Evolutionary conservation across 140 eudicot genomes (phyloP).

Genomic region (Erigeron philadelphicus): DNA sequence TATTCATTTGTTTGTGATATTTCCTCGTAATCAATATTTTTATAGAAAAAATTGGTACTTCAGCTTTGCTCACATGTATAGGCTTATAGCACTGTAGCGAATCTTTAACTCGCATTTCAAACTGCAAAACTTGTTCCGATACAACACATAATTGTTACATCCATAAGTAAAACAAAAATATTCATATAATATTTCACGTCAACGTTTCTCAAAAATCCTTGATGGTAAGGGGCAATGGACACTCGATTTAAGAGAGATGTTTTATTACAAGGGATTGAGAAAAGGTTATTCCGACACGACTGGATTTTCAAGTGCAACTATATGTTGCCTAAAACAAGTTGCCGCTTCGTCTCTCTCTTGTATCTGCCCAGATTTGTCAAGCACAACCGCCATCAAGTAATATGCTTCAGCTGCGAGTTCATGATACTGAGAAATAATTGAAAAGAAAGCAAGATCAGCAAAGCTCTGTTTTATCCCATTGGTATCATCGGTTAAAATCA

Average conservation of each 20-base stretch:
- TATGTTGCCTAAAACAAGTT: constrained; percentile 55
- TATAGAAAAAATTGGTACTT: no score
- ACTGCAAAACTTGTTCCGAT: background rate
- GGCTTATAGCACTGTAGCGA: background rate
- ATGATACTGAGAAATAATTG: constrained; percentile 54
- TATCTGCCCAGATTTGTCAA: constrained; percentile 54
- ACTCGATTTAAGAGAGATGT: background rate
- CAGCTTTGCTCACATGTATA: no score
- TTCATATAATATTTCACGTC: background rate
- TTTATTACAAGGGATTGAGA: constrained; percentile 28
- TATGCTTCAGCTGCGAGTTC: constrained; percentile 87
- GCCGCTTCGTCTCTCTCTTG: constrained; percentile 77
- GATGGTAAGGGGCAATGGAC: background rate
- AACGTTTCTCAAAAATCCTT: background rate
- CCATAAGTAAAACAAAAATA: background rate
- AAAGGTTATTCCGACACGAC: constrained; percentile 44
- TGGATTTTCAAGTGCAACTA: constrained; percentile 53
- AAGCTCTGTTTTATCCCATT: background rate
- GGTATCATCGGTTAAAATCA: background rate
- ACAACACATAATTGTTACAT: background rate
- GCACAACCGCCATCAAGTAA: constrained; percentile 78
- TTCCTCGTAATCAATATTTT: no score
- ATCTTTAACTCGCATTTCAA: background rate
- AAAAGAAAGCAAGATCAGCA: background rate
- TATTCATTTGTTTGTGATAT: no score